Evolutionary conservation across 164 flowering plant species (phyloP).

Genomic region (Euptelea pleiosperma): DNA sequence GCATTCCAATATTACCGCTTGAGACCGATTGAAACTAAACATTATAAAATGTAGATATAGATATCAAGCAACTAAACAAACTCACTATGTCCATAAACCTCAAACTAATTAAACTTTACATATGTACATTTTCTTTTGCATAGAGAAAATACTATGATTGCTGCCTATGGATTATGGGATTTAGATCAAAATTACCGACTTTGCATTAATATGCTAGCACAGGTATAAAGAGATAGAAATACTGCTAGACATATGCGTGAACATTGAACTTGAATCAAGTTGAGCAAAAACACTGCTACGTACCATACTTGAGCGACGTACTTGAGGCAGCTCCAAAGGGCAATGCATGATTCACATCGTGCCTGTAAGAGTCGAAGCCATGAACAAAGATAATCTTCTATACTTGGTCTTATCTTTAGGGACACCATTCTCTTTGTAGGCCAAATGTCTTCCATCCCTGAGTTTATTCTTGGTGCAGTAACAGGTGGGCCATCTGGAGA

Average conservation of each 20-base stretch:
- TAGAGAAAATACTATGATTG: neutral
- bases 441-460: conserved; percentile 72
- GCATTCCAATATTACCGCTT: neutral
- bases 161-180: neutral
- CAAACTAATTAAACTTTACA: neutral
- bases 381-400: conserved; percentile 57
- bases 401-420: conserved; percentile 50
- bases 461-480: conserved; percentile 69
- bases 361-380: conserved; percentile 52
- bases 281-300: neutral
- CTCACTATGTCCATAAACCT: neutral
- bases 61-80: neutral
- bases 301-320: conserved; percentile 63
- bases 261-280: neutral
- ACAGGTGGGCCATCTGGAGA: conserved; percentile 57
- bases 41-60: neutral
- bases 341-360: conserved; percentile 27
- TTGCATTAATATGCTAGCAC: no score
- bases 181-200: no score
- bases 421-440: conserved; percentile 70
- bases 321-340: conserved; percentile 56
- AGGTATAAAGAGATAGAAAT: neutral
- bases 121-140: neutral
- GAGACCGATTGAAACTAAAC: neutral
- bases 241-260: neutral